Evolutionary conservation across 2,329 filamentous ascomycete species (phyloP).

Genomic region (Penicillium nordicum): DNA sequence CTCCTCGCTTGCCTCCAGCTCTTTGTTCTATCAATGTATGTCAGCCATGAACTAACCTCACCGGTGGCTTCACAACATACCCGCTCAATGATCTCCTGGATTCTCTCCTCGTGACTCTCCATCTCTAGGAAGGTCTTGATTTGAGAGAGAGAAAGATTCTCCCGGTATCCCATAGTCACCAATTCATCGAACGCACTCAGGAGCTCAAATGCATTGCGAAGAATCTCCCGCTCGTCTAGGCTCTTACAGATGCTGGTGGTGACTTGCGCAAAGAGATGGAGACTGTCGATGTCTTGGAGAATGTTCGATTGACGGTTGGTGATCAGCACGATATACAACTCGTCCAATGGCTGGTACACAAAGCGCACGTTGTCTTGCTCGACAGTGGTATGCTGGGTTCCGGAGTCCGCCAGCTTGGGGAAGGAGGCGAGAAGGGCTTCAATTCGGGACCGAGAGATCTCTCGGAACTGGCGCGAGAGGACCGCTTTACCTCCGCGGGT

Average conservation of each 20-base stretch:
- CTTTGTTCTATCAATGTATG: slow-evolving; percentile 71
- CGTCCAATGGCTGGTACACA: slow-evolving; percentile 97
- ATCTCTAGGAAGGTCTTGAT: slow-evolving; percentile 99
- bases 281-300: slow-evolving; percentile 95
- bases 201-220: slow-evolving; percentile 92
- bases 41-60: slow-evolving; percentile 21
- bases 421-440: slow-evolving; percentile 96
- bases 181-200: slow-evolving; percentile 96
- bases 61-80: slow-evolving; percentile 48
- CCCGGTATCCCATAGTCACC: slow-evolving; percentile 89
- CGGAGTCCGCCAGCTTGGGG: slow-evolving; percentile 92
- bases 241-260: slow-evolving; percentile 95
- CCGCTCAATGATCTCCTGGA: slow-evolving; percentile 94
- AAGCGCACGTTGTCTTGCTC: slow-evolving; percentile 99
- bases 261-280: slow-evolving; percentile 96
- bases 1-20: slow-evolving; percentile 95
- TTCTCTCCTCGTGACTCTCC: slow-evolving; percentile 98
- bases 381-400: slow-evolving; percentile 95
- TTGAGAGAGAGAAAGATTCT: slow-evolving; percentile 93
- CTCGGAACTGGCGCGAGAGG: slow-evolving; percentile 93
- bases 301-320: slow-evolving; percentile 99
- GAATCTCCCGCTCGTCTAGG: slow-evolving; percentile 90
- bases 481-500: slow-evolving; percentile 98
- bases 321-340: slow-evolving; percentile 99
- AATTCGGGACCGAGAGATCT: slow-evolving; percentile 94